A percentile compares a stretch with the other conserved stretches of the same genome.
Conservation (phyloP, 2,329 filamentous ascomycete species). For the Lachnellula arida region DNA sequence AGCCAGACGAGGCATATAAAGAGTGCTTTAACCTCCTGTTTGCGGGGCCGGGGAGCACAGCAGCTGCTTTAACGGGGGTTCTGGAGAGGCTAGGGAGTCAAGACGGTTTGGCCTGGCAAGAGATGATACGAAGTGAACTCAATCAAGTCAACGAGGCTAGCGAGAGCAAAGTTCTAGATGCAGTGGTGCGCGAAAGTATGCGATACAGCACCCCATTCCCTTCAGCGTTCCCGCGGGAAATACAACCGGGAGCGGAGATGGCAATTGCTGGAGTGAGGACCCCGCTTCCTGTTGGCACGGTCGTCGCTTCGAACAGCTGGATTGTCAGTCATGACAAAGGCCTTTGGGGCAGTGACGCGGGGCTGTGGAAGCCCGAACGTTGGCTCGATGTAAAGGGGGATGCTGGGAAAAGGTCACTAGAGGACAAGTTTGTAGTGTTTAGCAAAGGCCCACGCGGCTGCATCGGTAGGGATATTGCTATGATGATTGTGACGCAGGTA, state of each 20-base stretch:
- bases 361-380: conserved; percentile 15
- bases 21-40: conserved; percentile 6
- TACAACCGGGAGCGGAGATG: not conserved
- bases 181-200: conserved; percentile 1
- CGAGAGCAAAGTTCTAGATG: not conserved
- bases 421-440: conserved; percentile 37
- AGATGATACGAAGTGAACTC: not conserved
- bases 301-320: conserved; percentile 3
- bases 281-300: conserved; percentile 2
- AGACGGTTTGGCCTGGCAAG: not conserved
- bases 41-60: conserved; percentile 3
- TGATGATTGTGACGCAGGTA: conserved; percentile 3
- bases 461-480: conserved; percentile 35
- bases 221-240: conserved; percentile 2
- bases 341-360: conserved; percentile 3
- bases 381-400: conserved; percentile 33
- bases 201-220: not conserved
- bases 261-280: not conserved
- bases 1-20: not conserved
- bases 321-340: conserved; percentile 3
- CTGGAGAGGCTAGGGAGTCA: not conserved
- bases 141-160: not conserved
- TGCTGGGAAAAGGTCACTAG: conserved; percentile 30
- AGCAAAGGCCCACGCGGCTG: conserved; percentile 35
- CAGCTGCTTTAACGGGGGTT: not conserved